Base-by-base conservation (phyloP, 2,329 filamentous ascomycete species). In the Monilinia aucupariae region DNA sequence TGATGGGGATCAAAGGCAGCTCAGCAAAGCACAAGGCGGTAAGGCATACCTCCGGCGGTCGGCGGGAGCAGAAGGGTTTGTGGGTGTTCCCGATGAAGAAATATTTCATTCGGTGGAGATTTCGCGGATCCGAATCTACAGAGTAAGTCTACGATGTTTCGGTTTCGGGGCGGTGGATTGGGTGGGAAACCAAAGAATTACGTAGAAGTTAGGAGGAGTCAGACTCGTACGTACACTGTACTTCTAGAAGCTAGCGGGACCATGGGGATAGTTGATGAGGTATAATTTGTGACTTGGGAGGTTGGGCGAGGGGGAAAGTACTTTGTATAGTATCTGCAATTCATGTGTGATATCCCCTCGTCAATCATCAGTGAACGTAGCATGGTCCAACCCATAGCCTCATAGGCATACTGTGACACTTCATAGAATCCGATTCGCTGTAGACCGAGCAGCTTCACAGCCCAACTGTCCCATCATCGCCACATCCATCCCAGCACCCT, bases 161-260 rank as follows among this genome's bases (percentile, higher is more conserved):
- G 53, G 25, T 45, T 56, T 56, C 27, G 53, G 27, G 27, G 53
- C 27, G 25, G 53, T 56, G 39, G 54, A 27, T 15, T 56, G 17
- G 30, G 20, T 55, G 5, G 52, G 12, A 45, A 45, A 39, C n/a
- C n/a, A n/a, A n/a, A n/a, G n/a, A n/a, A n/a, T n/a, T n/a, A 20
- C 27, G 17, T 9, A n/a, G 41, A 47, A 47, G n/a, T 32, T 45
- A 15, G 53, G n/a, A 56, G 53, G n/a, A 56, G 6, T 30, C 27
- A 30, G 27, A 30, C 27, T 30, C 27, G 30, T 20, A 45, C n/a
- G 15, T 39, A 12, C 5, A 15, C 34, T 27, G 53, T 13, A 56
- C 20, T 53, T 53, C 10, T 58, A 37, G 41, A 47, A 58, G 30
- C 5, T 58, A 47, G 54, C 20, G 41, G n/a, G 54, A 41, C 41